A percentile compares a stretch with the other conserved stretches of the same genome.
Conservation (phyloP, 2,329 filamentous ascomycete species). For the Colletotrichum costaricense region DNA sequence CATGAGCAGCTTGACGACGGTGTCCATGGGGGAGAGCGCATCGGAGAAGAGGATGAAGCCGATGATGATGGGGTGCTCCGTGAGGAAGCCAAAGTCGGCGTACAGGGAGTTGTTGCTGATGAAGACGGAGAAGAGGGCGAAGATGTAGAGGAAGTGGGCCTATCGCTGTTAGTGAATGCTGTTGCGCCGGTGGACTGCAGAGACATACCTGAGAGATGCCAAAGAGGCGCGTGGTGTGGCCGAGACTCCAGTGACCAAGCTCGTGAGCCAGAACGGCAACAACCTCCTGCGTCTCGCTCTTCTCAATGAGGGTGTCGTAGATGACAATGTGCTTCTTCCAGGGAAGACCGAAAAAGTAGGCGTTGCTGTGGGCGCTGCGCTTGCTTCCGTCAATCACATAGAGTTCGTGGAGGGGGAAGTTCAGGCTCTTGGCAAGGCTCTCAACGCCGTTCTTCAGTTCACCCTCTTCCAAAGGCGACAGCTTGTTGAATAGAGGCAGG, state of each 20-base stretch:
- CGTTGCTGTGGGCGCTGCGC: constrained; percentile 87
- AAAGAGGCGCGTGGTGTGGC: constrained; percentile 93
- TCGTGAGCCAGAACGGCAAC: constrained; percentile 96
- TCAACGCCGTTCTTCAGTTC: constrained; percentile 90
- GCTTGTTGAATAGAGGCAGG: constrained; percentile 96
- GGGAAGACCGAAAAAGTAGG: constrained; percentile 95
- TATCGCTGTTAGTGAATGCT: constrained; percentile 50
- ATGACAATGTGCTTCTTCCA: constrained; percentile 99
- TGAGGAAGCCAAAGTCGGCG: constrained; percentile 87
- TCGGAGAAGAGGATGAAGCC: constrained; percentile 98
- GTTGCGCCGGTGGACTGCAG: background rate
- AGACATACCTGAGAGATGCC: constrained; percentile 80
- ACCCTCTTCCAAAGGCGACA: constrained; percentile 90
- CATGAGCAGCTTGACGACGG: constrained; percentile 94
- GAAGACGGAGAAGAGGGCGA: constrained; percentile 95
- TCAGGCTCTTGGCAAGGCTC: constrained; percentile 81
- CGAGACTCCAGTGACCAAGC: constrained; percentile 95
- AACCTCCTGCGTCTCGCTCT: constrained; percentile 91
- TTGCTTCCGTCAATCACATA: constrained; percentile 96
- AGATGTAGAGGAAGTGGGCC: constrained; percentile 96
- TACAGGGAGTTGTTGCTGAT: constrained; percentile 95
- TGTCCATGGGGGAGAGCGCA: constrained; percentile 93
- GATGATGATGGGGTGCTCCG: constrained; percentile 89
- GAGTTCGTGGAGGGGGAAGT: constrained; percentile 92
- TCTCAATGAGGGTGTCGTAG: constrained; percentile 97